Percentiles rank a stretch among this genome's conserved stretches.
phyloP scores from a whole-genome alignment of 805 yeast genomes.

The Barnettozyma populi region DNA sequence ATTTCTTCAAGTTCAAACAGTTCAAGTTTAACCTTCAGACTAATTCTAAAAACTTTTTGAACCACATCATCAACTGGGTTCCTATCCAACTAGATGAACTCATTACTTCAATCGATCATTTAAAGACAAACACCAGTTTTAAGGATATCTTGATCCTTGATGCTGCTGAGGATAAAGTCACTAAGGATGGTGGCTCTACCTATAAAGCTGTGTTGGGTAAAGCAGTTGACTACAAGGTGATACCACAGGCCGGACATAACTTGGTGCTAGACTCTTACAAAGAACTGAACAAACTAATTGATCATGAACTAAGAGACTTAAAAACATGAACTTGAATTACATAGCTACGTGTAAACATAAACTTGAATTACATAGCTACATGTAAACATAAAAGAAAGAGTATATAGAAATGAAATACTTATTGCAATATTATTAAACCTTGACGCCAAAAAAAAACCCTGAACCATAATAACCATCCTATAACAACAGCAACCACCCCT shows the following conservation, averaged over 20 bases:
- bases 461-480: background rate
- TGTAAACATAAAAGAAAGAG: background rate
- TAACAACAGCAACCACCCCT: background rate
- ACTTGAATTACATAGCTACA: background rate
- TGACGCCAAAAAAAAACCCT: background rate
- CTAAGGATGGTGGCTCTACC: slow-evolving; percentile 18
- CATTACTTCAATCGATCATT: slow-evolving; percentile 7
- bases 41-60: slow-evolving; percentile 17
- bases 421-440: background rate
- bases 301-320: slow-evolving; percentile 1
- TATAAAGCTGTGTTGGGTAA: slow-evolving; percentile 20
- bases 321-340: background rate
- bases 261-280: slow-evolving; percentile 16
- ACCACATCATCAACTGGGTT: slow-evolving; percentile 18
- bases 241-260: slow-evolving; percentile 22
- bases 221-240: slow-evolving; percentile 11
- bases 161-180: slow-evolving; percentile 20
- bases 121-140: background rate
- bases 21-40: slow-evolving; percentile 24
- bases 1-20: slow-evolving; percentile 22
- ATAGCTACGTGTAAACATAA: background rate
- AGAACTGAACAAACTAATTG: slow-evolving; percentile 12
- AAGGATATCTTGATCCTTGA: slow-evolving; percentile 18
- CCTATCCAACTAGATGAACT: slow-evolving; percentile 16
- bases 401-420: background rate